Conservation (phyloP, 306 rosid genomes). For the Alnus glutinosa region DNA sequence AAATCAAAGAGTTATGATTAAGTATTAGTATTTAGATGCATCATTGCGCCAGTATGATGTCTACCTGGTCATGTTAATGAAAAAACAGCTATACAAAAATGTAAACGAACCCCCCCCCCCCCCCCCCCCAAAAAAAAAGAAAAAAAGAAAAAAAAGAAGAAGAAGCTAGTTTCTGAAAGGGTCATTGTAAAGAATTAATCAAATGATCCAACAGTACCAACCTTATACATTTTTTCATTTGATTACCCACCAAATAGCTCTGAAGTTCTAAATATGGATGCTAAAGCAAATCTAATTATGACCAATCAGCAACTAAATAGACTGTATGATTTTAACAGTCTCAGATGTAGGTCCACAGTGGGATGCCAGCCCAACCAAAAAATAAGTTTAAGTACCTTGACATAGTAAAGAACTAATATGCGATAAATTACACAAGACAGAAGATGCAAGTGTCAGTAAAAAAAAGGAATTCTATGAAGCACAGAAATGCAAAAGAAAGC, state of each 20-base stretch:
- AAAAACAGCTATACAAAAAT: background rate
- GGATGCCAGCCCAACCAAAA: background rate
- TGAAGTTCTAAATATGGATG: background rate
- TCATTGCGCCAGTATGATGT: background rate
- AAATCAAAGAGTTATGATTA: background rate
- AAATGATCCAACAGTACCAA: background rate
- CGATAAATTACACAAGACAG: background rate
- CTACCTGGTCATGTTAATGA: background rate
- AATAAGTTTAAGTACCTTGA: background rate
- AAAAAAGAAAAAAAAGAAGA: too few species aligned
- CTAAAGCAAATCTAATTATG: background rate
- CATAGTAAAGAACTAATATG: background rate
- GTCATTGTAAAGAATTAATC: background rate
- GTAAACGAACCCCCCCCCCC: background rate
- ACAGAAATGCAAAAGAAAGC: slow-evolving; percentile 20
- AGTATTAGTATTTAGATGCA: background rate
- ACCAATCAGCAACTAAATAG: background rate
- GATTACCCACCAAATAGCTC: background rate
- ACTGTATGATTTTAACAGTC: background rate
- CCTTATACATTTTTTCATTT: background rate
- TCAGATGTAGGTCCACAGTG: background rate
- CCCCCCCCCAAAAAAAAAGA: too few species aligned
- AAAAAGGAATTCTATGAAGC: slow-evolving; percentile 12
- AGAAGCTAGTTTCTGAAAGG: background rate
- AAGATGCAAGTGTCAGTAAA: slow-evolving; percentile 15